These are phyloP conservation scores for Tolypocladium tropicale DNA, from an alignment of 2,329 filamentous ascomycete species.

Conservation along the genomic window DNA sequence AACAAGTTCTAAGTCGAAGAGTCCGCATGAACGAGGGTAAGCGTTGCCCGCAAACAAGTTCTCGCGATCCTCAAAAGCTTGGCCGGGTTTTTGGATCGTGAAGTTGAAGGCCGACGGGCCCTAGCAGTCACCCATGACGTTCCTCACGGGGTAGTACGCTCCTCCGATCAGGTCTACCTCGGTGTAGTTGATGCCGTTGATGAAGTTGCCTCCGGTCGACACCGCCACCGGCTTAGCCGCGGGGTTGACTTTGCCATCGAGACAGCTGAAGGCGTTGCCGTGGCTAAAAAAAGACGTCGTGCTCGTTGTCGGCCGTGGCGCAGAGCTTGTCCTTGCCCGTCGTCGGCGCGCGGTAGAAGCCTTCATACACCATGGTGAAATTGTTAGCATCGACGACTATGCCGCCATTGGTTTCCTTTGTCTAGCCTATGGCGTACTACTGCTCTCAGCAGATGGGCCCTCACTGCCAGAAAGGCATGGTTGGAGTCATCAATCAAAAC, in stretches of 20 bases:
- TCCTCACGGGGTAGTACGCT: slow-evolving; percentile 10
- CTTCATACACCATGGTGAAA: slow-evolving; percentile 12
- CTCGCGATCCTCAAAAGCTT: slow-evolving; percentile 4
- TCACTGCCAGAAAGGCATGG: slow-evolving; percentile 39
- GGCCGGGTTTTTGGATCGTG: slow-evolving; percentile 4
- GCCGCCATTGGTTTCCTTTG: slow-evolving; percentile 5
- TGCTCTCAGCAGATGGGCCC: slow-evolving; percentile 27
- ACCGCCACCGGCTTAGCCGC: slow-evolving; percentile 5
- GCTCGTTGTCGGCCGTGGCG: slow-evolving; percentile 11
- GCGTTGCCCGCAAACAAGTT: slow-evolving; percentile 2
- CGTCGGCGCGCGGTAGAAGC: slow-evolving; percentile 7
- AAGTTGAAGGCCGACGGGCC: slow-evolving; percentile 6
- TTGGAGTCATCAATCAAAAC: slow-evolving; percentile 34
- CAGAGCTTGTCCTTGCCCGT: slow-evolving; percentile 11
- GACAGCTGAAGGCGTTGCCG: slow-evolving; percentile 11
- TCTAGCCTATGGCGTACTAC: slow-evolving; percentile 32
- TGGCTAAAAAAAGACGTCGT: slow-evolving; percentile 12
- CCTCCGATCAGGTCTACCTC: slow-evolving; percentile 6
- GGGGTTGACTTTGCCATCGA: slow-evolving; percentile 1
- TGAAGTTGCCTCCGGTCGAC: slow-evolving; percentile 6
- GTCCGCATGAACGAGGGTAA: slow-evolving; percentile 1
- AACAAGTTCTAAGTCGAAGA: too few species aligned
- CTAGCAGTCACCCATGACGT: slow-evolving; percentile 11
- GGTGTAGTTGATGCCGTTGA: slow-evolving; percentile 9
- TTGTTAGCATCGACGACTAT: slow-evolving; percentile 12